These are phyloP conservation scores for Neurospora discreta DNA, from an alignment of 495 filamentous ascomycete genomes.

Conservation along the genomic window DNA sequence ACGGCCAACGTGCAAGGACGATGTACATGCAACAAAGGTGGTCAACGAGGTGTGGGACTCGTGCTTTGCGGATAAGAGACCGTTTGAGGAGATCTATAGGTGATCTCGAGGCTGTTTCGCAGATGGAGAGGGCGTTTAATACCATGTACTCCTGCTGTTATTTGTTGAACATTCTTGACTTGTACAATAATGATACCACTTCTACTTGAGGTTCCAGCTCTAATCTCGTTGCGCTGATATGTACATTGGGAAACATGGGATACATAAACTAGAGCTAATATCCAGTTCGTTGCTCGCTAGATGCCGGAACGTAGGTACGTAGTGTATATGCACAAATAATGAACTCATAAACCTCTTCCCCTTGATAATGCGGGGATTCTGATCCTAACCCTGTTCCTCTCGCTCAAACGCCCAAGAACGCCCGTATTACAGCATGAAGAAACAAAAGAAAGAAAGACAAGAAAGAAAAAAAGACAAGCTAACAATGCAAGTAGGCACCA, in stretches of 20 bases:
- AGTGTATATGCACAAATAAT: not conserved
- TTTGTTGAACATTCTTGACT: not conserved
- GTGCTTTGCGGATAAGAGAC: conserved; percentile 85
- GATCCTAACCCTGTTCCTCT: not conserved
- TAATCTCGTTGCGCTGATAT: not conserved
- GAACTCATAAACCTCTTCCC: not conserved
- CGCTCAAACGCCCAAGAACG: not conserved
- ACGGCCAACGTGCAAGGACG: conserved; percentile 71
- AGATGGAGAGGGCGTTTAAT: not conserved
- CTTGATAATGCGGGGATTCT: not conserved
- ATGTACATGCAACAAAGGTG: conserved; percentile 73
- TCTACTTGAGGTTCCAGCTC: not conserved
- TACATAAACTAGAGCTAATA: not conserved
- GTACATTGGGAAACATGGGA: not conserved
- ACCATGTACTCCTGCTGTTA: not conserved
- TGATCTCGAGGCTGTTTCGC: conserved; percentile 28
- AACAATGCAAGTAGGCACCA: not conserved
- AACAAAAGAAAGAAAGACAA: no score
- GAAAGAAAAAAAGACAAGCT: not conserved
- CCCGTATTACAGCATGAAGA: not conserved
- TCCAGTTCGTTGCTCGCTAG: not conserved
- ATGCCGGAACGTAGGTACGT: not conserved
- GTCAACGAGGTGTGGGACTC: conserved; percentile 98
- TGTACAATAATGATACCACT: not conserved
- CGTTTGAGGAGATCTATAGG: conserved; percentile 93